These are phyloP conservation scores for Chalaropsis ovoidea DNA, from an alignment of 2,329 filamentous ascomycete genomes.

Conservation along the genomic window DNA sequence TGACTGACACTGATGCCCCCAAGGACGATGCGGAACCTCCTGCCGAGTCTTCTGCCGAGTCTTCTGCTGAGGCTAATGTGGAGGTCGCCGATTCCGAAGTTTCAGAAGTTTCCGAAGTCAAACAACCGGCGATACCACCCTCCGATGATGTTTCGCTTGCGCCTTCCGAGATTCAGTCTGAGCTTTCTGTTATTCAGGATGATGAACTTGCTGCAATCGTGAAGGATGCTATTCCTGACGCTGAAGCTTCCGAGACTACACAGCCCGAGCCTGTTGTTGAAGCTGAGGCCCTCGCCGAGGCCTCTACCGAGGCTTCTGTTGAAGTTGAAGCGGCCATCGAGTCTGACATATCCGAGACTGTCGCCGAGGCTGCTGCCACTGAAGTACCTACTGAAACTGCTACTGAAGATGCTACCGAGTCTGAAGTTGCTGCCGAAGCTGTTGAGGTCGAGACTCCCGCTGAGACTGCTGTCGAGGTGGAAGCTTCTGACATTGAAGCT, in stretches of 20 bases:
- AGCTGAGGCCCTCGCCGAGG: slow-evolving; percentile 2
- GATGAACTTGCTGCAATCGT: slow-evolving; percentile 17
- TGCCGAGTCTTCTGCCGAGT: slow-evolving; percentile 12
- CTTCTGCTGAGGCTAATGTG: not conserved
- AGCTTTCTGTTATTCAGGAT: slow-evolving; percentile 14
- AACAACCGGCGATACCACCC: not conserved
- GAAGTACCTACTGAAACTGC: slow-evolving; percentile 9
- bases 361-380: not conserved
- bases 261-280: not conserved
- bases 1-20: not conserved
- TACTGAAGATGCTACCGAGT: slow-evolving; percentile 11
- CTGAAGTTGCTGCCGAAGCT: not conserved
- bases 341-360: not conserved
- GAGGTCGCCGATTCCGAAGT: not conserved
- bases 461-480: not conserved
- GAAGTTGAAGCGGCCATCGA: slow-evolving; percentile 9
- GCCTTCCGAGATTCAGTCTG: slow-evolving; percentile 17
- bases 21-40: not conserved
- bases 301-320: slow-evolving; percentile 13
- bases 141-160: slow-evolving; percentile 9
- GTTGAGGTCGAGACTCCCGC: not conserved
- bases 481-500: not conserved
- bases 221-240: not conserved
- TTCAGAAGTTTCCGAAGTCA: not conserved
- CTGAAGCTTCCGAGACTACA: not conserved